Conservation (phyloP, 768 basidiomycete genomes). For the Kwoniella botswanensis region DNA sequence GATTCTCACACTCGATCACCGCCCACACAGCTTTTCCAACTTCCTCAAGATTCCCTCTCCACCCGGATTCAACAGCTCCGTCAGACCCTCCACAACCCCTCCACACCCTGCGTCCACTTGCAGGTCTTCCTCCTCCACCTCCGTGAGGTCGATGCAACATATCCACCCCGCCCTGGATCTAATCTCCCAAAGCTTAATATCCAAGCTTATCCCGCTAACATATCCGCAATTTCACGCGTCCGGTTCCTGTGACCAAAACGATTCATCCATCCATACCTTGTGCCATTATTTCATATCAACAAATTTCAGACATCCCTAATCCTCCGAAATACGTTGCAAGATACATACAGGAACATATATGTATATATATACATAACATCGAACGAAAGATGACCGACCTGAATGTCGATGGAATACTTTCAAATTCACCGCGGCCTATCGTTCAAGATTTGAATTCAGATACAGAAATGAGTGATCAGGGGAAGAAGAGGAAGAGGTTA, state of each 20-base stretch:
- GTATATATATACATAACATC: not conserved
- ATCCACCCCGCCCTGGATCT: too few species aligned
- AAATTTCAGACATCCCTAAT: too few species aligned
- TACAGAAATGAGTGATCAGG: slow-evolving; percentile 5
- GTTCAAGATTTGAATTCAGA: slow-evolving; percentile 6
- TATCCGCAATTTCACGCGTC: not conserved
- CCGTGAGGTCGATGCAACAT: too few species aligned
- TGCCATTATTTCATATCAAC: not conserved
- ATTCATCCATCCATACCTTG: not conserved
- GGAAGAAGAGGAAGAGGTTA: slow-evolving; percentile 19
- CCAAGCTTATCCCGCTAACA: not conserved
- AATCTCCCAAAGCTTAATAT: too few species aligned
- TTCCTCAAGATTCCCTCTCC: too few species aligned
- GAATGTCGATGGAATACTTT: not conserved
- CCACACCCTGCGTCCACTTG: too few species aligned
- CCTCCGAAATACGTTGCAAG: not conserved
- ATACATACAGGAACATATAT: not conserved
- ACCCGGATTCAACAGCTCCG: too few species aligned
- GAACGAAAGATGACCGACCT: not conserved
- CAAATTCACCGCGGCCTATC: not conserved
- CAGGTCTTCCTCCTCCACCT: too few species aligned
- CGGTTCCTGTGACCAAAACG: slow-evolving; percentile 4
- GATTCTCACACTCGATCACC: too few species aligned
- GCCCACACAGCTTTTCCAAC: too few species aligned
- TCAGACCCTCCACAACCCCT: too few species aligned